Evolutionary conservation across 2,329 filamentous ascomycete genomes (phyloP), one percentile per base, ranked within the genome.

Genomic region (Aureobasidium sp.): DNA sequence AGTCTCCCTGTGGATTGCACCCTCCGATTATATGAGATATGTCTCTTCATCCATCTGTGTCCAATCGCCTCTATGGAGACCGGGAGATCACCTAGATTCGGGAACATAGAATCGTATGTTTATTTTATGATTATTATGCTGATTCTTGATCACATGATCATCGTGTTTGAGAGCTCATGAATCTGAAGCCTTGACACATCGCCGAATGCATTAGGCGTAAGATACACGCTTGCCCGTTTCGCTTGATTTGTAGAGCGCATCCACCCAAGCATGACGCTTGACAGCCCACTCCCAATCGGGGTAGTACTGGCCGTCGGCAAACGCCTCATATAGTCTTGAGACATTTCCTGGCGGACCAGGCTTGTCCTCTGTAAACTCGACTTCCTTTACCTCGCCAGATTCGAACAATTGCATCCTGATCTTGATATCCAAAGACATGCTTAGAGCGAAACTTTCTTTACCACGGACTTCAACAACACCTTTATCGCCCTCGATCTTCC

Each of bases 401-500:
- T 59, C 70, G 55, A 73, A 68, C 25, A 74, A 67, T 20, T 77
- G 67, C 51, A 67, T 33, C 4, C 45, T 43, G 20, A 68, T 48
- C 8, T 48, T 65, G 4, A 65, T 36, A 9, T 55, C 53, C 16
- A 29, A 20, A 7, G 56, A 62, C 40, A 68, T 62, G n/a, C 61
- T 65, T 7, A 67, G 40, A 11, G 56, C 56, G 11, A 65, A 65
- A 8, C 10, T n/a, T 3, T 65, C 47, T 29, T 61, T 7, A 18
- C 62, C 48, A 5, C 50, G 77, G 10, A 82, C 73, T 18, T 74
- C 73, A 58, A 83, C 72, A 67, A 81, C 78, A 0, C 78, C 80
- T 51, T 79, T 79, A 4, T 78, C 75, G 13, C 87, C 86, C 47
- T 82, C 77, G 45, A 90, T 81, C 6, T 77, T 80, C 84, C 86